Percentiles rank a stretch among this genome's conserved stretches.
These are phyloP conservation scores for Wickerhamiella occidentalis DNA, from an alignment of 805 yeast species.

Conservation along the genomic window DNA sequence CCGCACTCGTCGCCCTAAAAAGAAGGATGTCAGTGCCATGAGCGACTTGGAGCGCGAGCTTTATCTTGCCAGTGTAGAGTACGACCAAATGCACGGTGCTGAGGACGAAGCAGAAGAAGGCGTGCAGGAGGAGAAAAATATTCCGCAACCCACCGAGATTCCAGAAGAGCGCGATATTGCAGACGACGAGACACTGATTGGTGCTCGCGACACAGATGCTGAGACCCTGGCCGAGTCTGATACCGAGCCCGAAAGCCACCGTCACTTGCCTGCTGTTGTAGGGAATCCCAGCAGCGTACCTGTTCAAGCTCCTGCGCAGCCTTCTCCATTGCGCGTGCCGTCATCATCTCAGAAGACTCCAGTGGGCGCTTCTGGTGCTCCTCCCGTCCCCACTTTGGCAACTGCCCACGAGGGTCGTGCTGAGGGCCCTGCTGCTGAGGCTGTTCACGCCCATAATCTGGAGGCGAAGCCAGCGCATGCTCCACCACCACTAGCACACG, in stretches of 20 bases:
- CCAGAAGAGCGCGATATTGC: background rate
- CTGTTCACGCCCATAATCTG: no score
- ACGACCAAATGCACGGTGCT: conserved; percentile 11
- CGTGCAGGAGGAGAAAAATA: background rate
- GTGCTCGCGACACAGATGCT: conserved; percentile 5
- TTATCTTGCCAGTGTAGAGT: conserved; percentile 13
- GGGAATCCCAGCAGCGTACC: background rate
- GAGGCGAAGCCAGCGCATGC: no score
- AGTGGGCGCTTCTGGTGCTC: background rate
- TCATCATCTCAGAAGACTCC: background rate
- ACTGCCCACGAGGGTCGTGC: background rate
- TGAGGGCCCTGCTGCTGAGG: background rate
- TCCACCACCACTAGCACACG: no score
- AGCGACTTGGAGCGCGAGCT: conserved; percentile 15
- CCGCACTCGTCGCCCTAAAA: conserved; percentile 12
- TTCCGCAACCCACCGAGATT: background rate
- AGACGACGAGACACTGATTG: conserved; percentile 1
- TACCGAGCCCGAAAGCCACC: background rate
- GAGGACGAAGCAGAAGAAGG: background rate
- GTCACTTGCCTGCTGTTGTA: background rate
- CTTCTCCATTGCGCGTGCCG: background rate
- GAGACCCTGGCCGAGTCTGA: conserved; percentile 7
- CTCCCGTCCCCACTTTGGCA: background rate
- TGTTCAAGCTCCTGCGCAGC: background rate
- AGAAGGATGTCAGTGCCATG: conserved; percentile 17